Evolutionary conservation across 2,329 filamentous ascomycete genomes (phyloP), one percentile per base, ranked within the genome.

Genomic region (Alternaria infectoria): DNA sequence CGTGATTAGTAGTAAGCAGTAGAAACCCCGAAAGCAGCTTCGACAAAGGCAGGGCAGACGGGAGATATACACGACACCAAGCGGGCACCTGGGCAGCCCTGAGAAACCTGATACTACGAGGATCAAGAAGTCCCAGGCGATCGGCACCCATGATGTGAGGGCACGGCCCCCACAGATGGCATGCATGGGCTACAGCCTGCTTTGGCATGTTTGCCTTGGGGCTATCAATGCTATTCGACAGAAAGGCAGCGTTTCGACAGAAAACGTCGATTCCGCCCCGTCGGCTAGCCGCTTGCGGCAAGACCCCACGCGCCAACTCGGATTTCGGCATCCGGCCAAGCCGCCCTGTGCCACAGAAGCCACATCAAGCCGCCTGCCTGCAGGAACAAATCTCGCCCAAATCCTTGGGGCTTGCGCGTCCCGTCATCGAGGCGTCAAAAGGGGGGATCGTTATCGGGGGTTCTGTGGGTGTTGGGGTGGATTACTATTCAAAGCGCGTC

Each of bases 291-390:
- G 15, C 11, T 28, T n/a, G 40, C 21, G 40, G 64, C 47, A 57
- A 61, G 57, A 19, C 11, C 11, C 26, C 36, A 55, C 46, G 36
- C 57, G 64, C 66, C 66, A 62, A 61, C 11, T 40, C 66, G 66
- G 67, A 30, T 57, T 46, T 54, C 67, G 67, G 67, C 67, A 69
- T 40, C 12, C 11, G 10, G 64, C 67, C 67, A 67, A 67, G 67
- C n/a, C 26, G 43, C 25, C 25, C 36, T 55, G 28, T 47, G 51
- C 32, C 61, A 57, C 60, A 49, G 40, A 44, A 67, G 66, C 66
- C 64, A 67, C 64, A 67, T 46, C 28, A 56, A 54, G 52, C 43
- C 47, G 44, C 57, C 52, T 40, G 23, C 30, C 56, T 44, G 64
- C 66, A 64, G 60, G 60, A 63, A 62, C 62, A 25, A 45, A 15